Base-by-base conservation (phyloP, 1,284 basidiomycete species). In the Tremellales sp. region DNA sequence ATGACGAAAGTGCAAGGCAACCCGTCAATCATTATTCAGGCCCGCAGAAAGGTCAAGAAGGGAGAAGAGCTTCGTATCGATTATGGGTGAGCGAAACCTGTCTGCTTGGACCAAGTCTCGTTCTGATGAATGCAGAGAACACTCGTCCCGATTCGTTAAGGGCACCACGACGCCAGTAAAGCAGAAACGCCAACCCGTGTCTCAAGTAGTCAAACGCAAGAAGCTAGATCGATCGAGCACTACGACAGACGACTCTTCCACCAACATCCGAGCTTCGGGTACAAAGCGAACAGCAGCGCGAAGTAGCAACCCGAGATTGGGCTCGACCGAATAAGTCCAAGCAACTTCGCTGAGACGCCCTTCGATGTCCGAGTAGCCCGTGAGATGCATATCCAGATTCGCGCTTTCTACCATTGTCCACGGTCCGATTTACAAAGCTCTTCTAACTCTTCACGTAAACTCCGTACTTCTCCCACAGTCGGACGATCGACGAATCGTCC, bases 381-480 rank as follows among this genome's bases (percentile, higher is more conserved):
- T 36, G 5, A 36, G 13, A 36, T 36, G 4, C 5, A 6, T n/a
- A 36, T 36, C 33, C 15, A 7, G 33, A 36, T 17, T n/a, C 19
- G 33, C 33, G 19, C 19, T 17, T 6, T 15, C 6, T 36, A 15
- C 5, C 33, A 15, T 6, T 36, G 33, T 15, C 15, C 29, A n/a
- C n/a, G n/a, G 8, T 31, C 29, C 8, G 29, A 15, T 31, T 15
- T 8, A 31, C 29, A 8, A 31, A 15, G 15, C 29, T 15, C 29
- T 31, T n/a, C 33, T 36, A 22, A 17, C 33, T 36, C 45, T 45
- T 47, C 11, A 61, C 39, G 33, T 36, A 39, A 13, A 61, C 52
- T 5, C 63, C 61, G 39, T 48, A 54, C 43, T 46, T 42, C 56
- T 67, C 66, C 66, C 67, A 70, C 17, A 68, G 42, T 17, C 60